These are phyloP conservation scores for Lentinula sp. DNA, from an alignment of 768 basidiomycete species.

Conservation along the genomic window DNA sequence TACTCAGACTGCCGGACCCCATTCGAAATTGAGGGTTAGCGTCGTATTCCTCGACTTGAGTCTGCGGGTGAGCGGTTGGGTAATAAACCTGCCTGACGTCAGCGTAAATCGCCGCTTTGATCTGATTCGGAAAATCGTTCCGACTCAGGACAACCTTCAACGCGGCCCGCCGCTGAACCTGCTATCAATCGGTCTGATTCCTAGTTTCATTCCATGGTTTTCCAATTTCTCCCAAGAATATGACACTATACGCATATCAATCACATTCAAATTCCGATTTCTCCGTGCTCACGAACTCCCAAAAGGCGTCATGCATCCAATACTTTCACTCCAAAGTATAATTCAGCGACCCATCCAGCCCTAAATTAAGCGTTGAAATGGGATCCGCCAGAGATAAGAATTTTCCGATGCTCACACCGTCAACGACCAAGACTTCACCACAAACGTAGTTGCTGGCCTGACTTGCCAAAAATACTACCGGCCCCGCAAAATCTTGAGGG, in stretches of 20 bases:
- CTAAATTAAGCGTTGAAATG: conserved; percentile 18
- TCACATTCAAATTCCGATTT: background rate
- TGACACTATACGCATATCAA: background rate
- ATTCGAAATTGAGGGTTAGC: background rate
- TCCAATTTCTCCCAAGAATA: background rate
- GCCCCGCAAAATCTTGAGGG: conserved; percentile 71
- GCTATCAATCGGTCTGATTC: too few relatives aligned
- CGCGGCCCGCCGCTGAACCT: background rate
- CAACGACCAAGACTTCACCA: conserved; percentile 66
- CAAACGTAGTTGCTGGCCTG: conserved; percentile 65
- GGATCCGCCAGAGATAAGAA: conserved; percentile 1
- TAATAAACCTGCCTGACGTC: background rate
- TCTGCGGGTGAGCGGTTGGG: background rate
- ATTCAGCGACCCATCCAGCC: conserved; percentile 56
- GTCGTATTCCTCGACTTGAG: too few relatives aligned
- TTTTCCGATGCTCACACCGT: conserved; percentile 42
- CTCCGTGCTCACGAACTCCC: background rate
- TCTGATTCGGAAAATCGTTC: background rate
- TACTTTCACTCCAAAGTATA: background rate
- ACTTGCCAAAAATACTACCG: conserved; percentile 65
- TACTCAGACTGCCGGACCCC: background rate
- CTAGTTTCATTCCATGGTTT: background rate
- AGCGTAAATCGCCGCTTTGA: background rate
- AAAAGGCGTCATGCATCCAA: background rate
- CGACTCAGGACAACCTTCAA: background rate